Base-by-base conservation (phyloP, 2,329 filamentous ascomycete genomes). In the Chaetomium olivaceum region DNA sequence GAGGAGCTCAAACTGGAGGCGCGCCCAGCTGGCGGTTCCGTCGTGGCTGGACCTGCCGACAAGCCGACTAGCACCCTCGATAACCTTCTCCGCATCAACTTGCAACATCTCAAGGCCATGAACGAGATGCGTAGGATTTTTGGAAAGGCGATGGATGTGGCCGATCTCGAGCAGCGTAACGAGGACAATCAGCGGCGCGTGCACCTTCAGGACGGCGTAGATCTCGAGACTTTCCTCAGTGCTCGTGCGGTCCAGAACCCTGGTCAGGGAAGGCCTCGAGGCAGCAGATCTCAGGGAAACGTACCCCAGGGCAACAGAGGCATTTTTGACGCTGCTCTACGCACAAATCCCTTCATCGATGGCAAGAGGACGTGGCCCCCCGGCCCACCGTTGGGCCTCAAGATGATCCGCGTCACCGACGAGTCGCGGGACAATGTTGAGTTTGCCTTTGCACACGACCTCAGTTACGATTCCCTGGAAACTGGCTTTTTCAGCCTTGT, bases 361-460 rank as follows among this genome's bases (percentile, higher is more conserved):
- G 92, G 91, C 57, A 93, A 92, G 73, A 92, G 95, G 69, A 87
- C 91, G 59, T 97, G 93, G 93, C 93, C 93, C 3, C 83, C 87
- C 36, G 88, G 89, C 60, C 87, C 92, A 1, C 89, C 90, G 39
- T 91, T 91, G 19, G 95, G 95, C 0, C 81, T 99, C 63, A 89
- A 88, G 9, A 97, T 99, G 93, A 87, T 89, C 71, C 80, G 80
- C 67, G 64, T 85, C 19, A 76, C 76, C 55, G 78, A 79, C 66
- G 73, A 73, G 8, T 68, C 73, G 0, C 76, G 80, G 33, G 70
- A 69, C 71, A 85, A 85, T 7, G 83, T 88, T 1, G 87, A 93
- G 73, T 99, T 94, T 78, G 83, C 86, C 4, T 95, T 93, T 74
- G 80, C 89, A 29, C 92, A 97, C 76, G 91, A 90, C 72, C 78